phyloP scores from a whole-genome alignment of 768 basidiomycete genomes.

The Rhizopogon vesiculosus region DNA sequence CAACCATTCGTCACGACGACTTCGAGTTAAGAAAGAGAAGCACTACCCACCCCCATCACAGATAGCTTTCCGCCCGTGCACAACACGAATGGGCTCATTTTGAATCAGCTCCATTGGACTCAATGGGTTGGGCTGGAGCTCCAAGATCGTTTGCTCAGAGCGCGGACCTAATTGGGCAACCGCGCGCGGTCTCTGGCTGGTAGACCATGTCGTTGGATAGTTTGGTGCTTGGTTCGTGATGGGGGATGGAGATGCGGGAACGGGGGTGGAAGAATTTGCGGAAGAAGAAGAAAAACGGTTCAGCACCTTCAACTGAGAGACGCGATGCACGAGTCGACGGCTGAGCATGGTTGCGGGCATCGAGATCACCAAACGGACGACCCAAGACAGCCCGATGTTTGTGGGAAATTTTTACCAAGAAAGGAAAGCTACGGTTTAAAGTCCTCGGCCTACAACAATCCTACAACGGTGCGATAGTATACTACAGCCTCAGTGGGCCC shows the following conservation, averaged over 20 bases:
- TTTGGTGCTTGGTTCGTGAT: conserved; percentile 77
- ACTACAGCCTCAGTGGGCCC: not conserved
- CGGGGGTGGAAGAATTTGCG: conserved; percentile 7
- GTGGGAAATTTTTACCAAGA: conserved; percentile 4
- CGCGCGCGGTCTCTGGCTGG: conserved; percentile 71
- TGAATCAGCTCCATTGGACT: conserved; percentile 90
- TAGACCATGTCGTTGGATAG: conserved; percentile 78
- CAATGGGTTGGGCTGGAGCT: conserved; percentile 82
- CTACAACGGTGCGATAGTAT: not conserved
- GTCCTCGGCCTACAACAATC: too few species aligned
- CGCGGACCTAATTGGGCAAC: conserved; percentile 59
- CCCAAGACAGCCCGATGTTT: not conserved
- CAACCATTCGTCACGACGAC: conserved; percentile 1
- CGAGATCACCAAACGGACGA: conserved; percentile 6
- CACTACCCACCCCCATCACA: conserved; percentile 88
- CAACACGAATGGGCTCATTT: conserved; percentile 79
- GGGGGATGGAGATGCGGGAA: conserved; percentile 19
- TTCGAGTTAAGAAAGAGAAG: not conserved
- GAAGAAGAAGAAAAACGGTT: conserved; percentile 20
- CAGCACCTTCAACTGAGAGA: conserved; percentile 9
- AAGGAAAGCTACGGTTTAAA: conserved; percentile 7
- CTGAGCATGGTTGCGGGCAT: conserved; percentile 18
- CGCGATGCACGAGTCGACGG: conserved; percentile 20
- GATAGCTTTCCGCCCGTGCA: conserved; percentile 77
- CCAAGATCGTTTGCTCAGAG: conserved; percentile 89